Percentiles rank a stretch among this genome's conserved stretches.
phyloP scores from a whole-genome alignment of 768 basidiomycete species.

The Boletus subparvulus region DNA sequence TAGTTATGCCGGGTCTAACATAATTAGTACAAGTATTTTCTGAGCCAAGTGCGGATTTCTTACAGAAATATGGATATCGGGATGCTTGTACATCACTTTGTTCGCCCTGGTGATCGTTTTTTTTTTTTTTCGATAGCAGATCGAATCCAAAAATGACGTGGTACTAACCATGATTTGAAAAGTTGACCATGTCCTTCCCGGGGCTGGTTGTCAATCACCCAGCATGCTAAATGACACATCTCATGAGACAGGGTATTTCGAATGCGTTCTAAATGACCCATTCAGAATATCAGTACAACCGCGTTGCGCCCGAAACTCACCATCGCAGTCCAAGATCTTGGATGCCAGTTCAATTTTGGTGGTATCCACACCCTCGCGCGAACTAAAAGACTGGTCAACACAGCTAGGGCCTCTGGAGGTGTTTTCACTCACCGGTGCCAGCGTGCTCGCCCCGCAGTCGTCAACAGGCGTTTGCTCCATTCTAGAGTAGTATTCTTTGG shows the following conservation, averaged over 20 bases:
- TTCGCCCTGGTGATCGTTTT: constrained; percentile 46
- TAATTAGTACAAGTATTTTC: background rate
- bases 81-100: constrained; percentile 64
- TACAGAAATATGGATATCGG: constrained; percentile 74
- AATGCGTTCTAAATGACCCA: constrained; percentile 60
- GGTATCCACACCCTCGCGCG: constrained; percentile 55
- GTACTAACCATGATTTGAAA: constrained; percentile 68
- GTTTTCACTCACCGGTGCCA: constrained; percentile 50
- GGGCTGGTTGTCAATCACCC: constrained; percentile 72
- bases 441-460: constrained; percentile 69
- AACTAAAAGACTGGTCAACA: constrained; percentile 35
- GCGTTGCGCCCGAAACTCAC: constrained; percentile 35
- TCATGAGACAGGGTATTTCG: constrained; percentile 84
- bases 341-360: constrained; percentile 76
- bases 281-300: background rate
- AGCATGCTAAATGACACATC: constrained; percentile 89
- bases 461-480: constrained; percentile 66
- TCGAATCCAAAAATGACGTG: background rate
- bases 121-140: background rate
- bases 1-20: constrained; percentile 69
- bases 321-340: constrained; percentile 77
- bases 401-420: background rate
- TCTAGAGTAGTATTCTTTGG: constrained; percentile 55
- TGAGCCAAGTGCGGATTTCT: constrained; percentile 14
- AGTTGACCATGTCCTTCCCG: constrained; percentile 71